phyloP scores from a whole-genome alignment of 768 basidiomycete species.

The Tylopilus felleus region DNA sequence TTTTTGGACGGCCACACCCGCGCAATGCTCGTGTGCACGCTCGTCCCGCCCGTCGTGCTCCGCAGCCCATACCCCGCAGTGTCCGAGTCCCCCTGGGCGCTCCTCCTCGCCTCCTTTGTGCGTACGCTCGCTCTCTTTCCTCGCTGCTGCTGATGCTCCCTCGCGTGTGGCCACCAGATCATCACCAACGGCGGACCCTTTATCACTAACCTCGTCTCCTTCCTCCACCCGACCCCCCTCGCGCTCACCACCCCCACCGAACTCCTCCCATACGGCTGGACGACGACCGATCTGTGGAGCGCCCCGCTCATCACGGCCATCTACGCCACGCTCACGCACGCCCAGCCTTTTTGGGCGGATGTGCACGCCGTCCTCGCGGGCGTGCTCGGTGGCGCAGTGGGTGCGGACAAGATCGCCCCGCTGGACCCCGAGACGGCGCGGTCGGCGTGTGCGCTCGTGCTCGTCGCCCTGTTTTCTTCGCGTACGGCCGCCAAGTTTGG shows the following conservation, averaged over 20 bases:
- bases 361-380: slow-evolving; percentile 47
- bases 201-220: slow-evolving; percentile 67
- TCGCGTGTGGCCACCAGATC: slow-evolving; percentile 44
- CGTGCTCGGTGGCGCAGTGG: slow-evolving; percentile 35
- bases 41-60: slow-evolving; percentile 68
- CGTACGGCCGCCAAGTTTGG: slow-evolving; percentile 67
- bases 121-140: slow-evolving; percentile 21
- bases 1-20: slow-evolving; percentile 77
- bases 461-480: slow-evolving; percentile 57
- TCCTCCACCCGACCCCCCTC: slow-evolving; percentile 70
- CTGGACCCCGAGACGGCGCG: slow-evolving; percentile 64
- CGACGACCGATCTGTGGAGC: slow-evolving; percentile 79
- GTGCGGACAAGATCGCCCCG: slow-evolving; percentile 36
- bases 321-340: slow-evolving; percentile 81
- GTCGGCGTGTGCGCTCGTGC: slow-evolving; percentile 65
- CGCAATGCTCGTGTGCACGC: slow-evolving; percentile 71
- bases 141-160: background rate
- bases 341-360: slow-evolving; percentile 81
- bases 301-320: slow-evolving; percentile 74
- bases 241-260: slow-evolving; percentile 74
- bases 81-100: slow-evolving; percentile 68
- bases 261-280: slow-evolving; percentile 82
- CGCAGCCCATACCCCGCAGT: slow-evolving; percentile 48
- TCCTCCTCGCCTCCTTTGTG: slow-evolving; percentile 71
- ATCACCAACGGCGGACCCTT: slow-evolving; percentile 82